Evolutionary conservation across 129 eudicot species (phyloP).

Genomic region (Kitagawia praeruptora): DNA sequence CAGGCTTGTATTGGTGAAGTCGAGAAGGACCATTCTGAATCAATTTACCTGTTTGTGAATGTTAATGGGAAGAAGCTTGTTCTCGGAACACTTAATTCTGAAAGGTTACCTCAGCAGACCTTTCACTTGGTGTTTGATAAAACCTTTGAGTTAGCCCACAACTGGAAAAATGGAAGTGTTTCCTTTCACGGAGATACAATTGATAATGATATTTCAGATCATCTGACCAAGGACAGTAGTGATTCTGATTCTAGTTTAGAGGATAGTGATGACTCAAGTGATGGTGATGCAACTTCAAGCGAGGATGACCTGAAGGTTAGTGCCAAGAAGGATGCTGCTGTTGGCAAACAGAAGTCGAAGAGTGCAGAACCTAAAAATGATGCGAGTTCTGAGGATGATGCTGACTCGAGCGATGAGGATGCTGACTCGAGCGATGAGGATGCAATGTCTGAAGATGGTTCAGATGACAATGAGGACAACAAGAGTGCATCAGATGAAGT

Average conservation of each 20-base stretch:
- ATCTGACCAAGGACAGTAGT: constrained; percentile 31
- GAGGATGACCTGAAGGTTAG: constrained; percentile 30
- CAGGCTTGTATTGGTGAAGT: constrained; percentile 82
- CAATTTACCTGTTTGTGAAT: constrained; percentile 47
- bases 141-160: constrained; percentile 65
- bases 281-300: constrained; percentile 31
- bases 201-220: constrained; percentile 32
- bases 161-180: constrained; percentile 69
- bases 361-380: constrained; percentile 59
- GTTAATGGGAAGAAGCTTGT: constrained; percentile 56
- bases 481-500: no score
- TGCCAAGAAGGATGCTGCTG: not conserved
- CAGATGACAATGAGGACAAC: constrained; percentile 42
- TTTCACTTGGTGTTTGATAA: constrained; percentile 77
- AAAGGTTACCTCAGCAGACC: constrained; percentile 59
- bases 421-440: no score
- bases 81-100: constrained; percentile 63
- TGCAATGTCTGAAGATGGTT: constrained; percentile 31
- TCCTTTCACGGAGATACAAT: constrained; percentile 69
- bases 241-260: constrained; percentile 19
- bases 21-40: constrained; percentile 46
- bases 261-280: constrained; percentile 19
- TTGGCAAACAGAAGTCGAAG: constrained; percentile 37
- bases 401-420: constrained; percentile 24
- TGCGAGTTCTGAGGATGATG: constrained; percentile 3